A percentile compares a stretch with the other conserved stretches of the same genome.
Conservation (phyloP, 257 asterid genomes). For the Anisodus tanguticus region DNA sequence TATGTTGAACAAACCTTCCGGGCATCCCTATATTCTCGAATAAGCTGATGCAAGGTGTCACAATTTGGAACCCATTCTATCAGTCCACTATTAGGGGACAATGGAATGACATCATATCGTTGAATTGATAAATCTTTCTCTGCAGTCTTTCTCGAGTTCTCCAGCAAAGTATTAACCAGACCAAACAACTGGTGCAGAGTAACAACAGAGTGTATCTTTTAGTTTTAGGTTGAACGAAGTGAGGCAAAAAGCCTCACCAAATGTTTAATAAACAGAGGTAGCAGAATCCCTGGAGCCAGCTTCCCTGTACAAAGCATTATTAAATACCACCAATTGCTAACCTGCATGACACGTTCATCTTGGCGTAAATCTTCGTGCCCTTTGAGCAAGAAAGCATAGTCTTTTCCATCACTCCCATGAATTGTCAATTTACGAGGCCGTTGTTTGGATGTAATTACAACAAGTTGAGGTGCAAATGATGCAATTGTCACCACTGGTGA, state of each 20-base stretch:
- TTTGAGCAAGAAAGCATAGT: conserved; percentile 90
- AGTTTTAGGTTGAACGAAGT: conserved; percentile 25
- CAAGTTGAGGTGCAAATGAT: conserved; percentile 95
- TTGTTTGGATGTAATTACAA: conserved; percentile 96
- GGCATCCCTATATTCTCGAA: conserved; percentile 96
- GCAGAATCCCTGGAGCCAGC: neutral
- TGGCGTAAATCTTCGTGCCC: conserved; percentile 99
- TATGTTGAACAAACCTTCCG: conserved; percentile 64
- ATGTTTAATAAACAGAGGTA: conserved; percentile 16
- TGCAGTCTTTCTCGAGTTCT: conserved; percentile 86
- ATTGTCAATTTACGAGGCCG: conserved; percentile 98
- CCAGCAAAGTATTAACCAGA: conserved; percentile 89
- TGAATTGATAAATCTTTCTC: conserved; percentile 95
- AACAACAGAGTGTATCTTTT: neutral
- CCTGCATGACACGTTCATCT: conserved; percentile 99
- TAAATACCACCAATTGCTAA: conserved; percentile 32
- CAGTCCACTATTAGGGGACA: conserved; percentile 96
- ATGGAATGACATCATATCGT: conserved; percentile 93
- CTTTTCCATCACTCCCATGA: conserved; percentile 96
- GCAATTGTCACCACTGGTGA: conserved; percentile 88
- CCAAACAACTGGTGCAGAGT: conserved; percentile 76
- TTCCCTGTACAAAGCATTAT: conserved; percentile 13
- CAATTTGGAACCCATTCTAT: conserved; percentile 99
- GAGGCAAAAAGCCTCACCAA: conserved; percentile 22
- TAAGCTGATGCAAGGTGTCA: conserved; percentile 93